Evolutionary conservation across 441 rosid species (phyloP), one percentile per base, ranked within the genome.

Genomic region (Melastoma candidum): DNA sequence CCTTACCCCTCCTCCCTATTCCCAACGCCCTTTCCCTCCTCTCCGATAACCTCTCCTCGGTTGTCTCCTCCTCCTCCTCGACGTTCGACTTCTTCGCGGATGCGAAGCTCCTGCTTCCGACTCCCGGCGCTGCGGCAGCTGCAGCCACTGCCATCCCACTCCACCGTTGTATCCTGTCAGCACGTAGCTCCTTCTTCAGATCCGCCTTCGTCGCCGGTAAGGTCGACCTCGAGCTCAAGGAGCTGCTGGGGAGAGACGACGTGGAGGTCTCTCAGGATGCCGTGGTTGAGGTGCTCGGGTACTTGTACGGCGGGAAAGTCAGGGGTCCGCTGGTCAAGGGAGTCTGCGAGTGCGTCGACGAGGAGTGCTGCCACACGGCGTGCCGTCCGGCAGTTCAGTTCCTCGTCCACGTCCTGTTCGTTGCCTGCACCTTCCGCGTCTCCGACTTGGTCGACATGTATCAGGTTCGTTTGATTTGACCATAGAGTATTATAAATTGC

Each of bases 121-220:
- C 51, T 67, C 73, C 53, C 7, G 74, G 22, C 22, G 22, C 22
- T 17, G 22, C 22, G 22, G 22, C 22, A 17, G 22, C 32, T 59
- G 53, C 26, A 87, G 85, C 45, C 59, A 48, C 0, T 84, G 77
- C 48, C 64, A 88, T 24, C 49, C 76, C 8, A 80, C 36, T 88
- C 46, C 97, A 92, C 73, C 83, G 92, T 49, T 92, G 95, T 75
- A 71, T 92, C 74, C 68, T 92, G 3, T 71, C 94, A 0, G 82
- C 79, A 10, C 77, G 95, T 60, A 78, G 79, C 27, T 67, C 76
- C 12, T 70, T 82, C 32, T 88, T 88, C 65, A 79, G 72, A 67
- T 53, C 26, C 53, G 67, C 70, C 26, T 69, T 79, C 59, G n/a
- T 39, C 44, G 61, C 75, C 53, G 47, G 46, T 24, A 61, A 49